These are phyloP conservation scores for Amorphotheca resinae DNA, from an alignment of 495 filamentous ascomycete genomes.

Conservation along the genomic window DNA sequence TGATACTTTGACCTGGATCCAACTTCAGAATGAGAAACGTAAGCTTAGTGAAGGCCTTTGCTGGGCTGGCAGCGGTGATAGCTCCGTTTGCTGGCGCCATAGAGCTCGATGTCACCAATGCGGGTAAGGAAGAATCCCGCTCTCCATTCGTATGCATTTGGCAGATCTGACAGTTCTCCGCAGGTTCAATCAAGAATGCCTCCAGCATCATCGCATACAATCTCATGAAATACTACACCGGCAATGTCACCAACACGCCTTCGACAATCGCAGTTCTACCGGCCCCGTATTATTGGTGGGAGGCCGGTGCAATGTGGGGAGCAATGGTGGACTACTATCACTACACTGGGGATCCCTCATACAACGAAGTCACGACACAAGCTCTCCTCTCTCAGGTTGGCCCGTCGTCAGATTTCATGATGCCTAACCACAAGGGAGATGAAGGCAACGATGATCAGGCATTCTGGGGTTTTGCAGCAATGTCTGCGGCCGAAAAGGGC, in stretches of 20 bases:
- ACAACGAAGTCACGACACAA: conserved; percentile 58
- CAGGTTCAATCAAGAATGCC: conserved; percentile 17
- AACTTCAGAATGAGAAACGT: background rate
- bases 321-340: conserved; percentile 74
- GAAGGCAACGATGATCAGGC: conserved; percentile 78
- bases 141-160: background rate
- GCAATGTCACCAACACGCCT: conserved; percentile 56
- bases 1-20: background rate
- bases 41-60: background rate
- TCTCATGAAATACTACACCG: conserved; percentile 40
- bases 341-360: conserved; percentile 64
- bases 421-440: conserved; percentile 61
- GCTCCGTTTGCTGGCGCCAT: background rate
- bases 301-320: conserved; percentile 71
- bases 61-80: background rate
- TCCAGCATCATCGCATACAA: conserved; percentile 16
- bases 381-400: conserved; percentile 63
- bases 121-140: background rate
- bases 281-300: conserved; percentile 75
- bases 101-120: conserved; percentile 3
- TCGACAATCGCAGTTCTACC: conserved; percentile 59
- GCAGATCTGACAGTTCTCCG: background rate
- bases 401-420: conserved; percentile 59
- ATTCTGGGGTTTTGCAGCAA: conserved; percentile 76
- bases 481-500: conserved; percentile 69